These are phyloP conservation scores for Francoa sonchifolia DNA, from an alignment of 441 rosid species.

Conservation along the genomic window DNA sequence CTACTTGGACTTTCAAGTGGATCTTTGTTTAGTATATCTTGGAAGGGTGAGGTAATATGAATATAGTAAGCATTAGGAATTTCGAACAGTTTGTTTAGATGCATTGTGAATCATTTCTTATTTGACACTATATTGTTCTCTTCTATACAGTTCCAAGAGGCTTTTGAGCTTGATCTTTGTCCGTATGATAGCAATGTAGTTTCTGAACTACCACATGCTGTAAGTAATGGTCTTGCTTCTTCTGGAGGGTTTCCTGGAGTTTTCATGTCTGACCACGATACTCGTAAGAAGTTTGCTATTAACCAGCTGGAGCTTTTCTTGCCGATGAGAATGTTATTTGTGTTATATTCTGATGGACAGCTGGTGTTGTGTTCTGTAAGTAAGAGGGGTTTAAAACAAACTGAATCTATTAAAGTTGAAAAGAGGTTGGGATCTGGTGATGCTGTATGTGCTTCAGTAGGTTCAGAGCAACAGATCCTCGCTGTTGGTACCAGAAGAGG, in stretches of 20 bases:
- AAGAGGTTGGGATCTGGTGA: slow-evolving; percentile 61
- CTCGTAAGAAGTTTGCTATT: slow-evolving; percentile 35
- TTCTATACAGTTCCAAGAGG: slow-evolving; percentile 59
- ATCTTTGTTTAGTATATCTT: slow-evolving; percentile 66
- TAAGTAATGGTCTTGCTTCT: slow-evolving; percentile 44
- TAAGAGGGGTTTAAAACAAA: slow-evolving; percentile 73
- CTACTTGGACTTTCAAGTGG: slow-evolving; percentile 86
- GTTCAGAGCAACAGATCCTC: slow-evolving; percentile 83
- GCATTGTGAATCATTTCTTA: no score
- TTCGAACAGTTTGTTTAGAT: not conserved
- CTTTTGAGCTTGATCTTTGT: slow-evolving; percentile 45
- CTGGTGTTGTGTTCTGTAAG: slow-evolving; percentile 66
- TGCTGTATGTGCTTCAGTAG: slow-evolving; percentile 72
- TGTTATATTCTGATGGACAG: slow-evolving; percentile 64
- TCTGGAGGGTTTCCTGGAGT: slow-evolving; percentile 31
- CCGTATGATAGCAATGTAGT: slow-evolving; percentile 23
- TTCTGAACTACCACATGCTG: slow-evolving; percentile 23
- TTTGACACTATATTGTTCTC: not conserved
- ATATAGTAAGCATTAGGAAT: slow-evolving; percentile 1
- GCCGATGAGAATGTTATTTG: slow-evolving; percentile 57
- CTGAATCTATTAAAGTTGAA: slow-evolving; percentile 63
- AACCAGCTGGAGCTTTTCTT: slow-evolving; percentile 64
- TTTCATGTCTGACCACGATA: slow-evolving; percentile 19
- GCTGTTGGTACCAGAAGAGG: slow-evolving; percentile 96
- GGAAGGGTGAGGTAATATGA: slow-evolving; percentile 91